Base-by-base conservation (phyloP, 148 eudicot genomes). In the Rhododendron mucronatum region DNA sequence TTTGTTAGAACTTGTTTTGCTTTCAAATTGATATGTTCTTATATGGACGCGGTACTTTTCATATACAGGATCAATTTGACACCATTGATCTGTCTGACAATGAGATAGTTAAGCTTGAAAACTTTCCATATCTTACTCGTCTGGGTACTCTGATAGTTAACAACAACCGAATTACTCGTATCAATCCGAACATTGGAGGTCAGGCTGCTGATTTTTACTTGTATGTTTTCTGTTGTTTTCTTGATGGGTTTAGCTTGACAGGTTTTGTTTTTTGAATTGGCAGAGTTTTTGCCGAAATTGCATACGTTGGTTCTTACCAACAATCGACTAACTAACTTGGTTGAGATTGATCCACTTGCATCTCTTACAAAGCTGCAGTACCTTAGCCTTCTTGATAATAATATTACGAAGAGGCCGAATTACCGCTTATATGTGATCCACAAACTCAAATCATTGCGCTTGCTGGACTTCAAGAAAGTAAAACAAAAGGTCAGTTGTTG, bases 41-140 rank as follows among this genome's bases (percentile, higher is more conserved):
- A 13, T 33, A 15, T 28, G 14, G 44, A 30, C 16, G 21, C 5
- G 28, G 65, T 37, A 23, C 13, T 44, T 23, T 50, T 83, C 35
- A 6, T 81, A 55, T 61, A 87, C 92, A 97, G 99, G 99, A 97
- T 93, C 98, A 97, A 92, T 97, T 97, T 85, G 99, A 97, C 88
- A 91, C 95, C 33, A 91, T 97, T 88, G 99, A 97, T 90, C 89
- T 97, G 89, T 91, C 99, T 4, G 99, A 97, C 87, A 97, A 97
- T 91, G 99, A 97, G 91, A 97, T 95, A 85, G 99, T 97, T 53
- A 97, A 97, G 87, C 98, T 97, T 48, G 99, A 97, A 82, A 95
- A 95, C 88, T 97, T 97, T 69, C 98, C 99, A 21, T 80, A 91
- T 87, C 88, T 97, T 48, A 92, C 87, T 89, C 92, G 99, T 39